Evolutionary conservation across 257 asterid genomes (phyloP).

Genomic region (Gentiana macrophylla): DNA sequence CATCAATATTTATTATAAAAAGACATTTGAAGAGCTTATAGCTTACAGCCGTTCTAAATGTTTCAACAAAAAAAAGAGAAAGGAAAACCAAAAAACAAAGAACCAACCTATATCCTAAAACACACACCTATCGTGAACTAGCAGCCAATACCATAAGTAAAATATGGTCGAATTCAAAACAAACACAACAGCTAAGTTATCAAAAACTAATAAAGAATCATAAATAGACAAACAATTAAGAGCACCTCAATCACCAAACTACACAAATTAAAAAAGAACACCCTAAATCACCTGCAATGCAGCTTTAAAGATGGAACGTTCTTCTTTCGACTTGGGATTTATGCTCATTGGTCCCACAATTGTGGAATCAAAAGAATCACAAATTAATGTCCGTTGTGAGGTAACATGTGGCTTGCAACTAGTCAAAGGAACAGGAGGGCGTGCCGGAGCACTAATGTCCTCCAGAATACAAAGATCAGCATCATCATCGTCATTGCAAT

Average conservation of each 20-base stretch:
- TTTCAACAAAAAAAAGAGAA: no score
- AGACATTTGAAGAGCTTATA: no score
- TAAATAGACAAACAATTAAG: not conserved
- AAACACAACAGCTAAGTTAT: not conserved
- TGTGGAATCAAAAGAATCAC: conserved; percentile 24
- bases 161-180: not conserved
- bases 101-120: no score
- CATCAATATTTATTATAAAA: no score
- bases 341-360: conserved; percentile 19
- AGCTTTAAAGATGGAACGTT: conserved; percentile 49
- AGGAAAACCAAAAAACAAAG: no score
- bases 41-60: no score
- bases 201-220: not conserved
- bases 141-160: not conserved
- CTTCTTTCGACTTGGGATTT: conserved; percentile 53
- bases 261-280: not conserved
- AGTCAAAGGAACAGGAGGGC: conserved; percentile 17
- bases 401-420: conserved; percentile 27
- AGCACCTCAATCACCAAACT: not conserved
- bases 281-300: conserved; percentile 57
- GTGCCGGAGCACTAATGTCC: conserved; percentile 60
- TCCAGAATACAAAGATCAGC: conserved; percentile 62
- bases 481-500: conserved; percentile 36
- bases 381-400: conserved; percentile 24
- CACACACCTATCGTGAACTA: no score